A percentile compares a stretch with the other conserved stretches of the same genome.
Evolutionary conservation across 805 yeast species (phyloP).

Genomic region (Candida pini): DNA sequence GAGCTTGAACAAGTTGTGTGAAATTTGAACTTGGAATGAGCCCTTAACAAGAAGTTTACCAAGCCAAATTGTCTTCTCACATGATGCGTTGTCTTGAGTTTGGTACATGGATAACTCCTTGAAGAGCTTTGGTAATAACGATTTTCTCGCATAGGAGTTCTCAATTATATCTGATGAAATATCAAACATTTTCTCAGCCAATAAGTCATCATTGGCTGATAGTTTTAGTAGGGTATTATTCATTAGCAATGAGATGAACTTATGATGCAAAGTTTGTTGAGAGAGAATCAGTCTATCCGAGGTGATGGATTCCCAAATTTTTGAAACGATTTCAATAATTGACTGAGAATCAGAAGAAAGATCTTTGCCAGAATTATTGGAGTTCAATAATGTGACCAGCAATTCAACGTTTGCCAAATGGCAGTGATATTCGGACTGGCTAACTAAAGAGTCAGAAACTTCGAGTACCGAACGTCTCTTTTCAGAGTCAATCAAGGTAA

Average conservation of each 20-base stretch:
- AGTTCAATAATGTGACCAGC: slow-evolving; percentile 5
- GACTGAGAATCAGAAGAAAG: slow-evolving; percentile 9
- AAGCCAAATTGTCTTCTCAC: slow-evolving; percentile 46
- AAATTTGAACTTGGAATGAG: slow-evolving; percentile 47
- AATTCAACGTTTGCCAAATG: slow-evolving; percentile 14
- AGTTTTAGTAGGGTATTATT: slow-evolving; percentile 34
- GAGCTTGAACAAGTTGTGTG: slow-evolving; percentile 49
- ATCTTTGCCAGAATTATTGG: slow-evolving; percentile 4
- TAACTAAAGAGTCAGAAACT: slow-evolving; percentile 8
- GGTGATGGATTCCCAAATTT: slow-evolving; percentile 55
- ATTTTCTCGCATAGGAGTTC: slow-evolving; percentile 57
- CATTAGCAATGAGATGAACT: slow-evolving; percentile 47
- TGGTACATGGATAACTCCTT: slow-evolving; percentile 41
- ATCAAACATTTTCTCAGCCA: slow-evolving; percentile 25
- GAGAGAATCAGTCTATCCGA: slow-evolving; percentile 57
- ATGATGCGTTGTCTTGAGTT: slow-evolving; percentile 21
- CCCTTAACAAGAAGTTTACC: slow-evolving; percentile 40
- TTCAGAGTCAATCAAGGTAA: slow-evolving; percentile 2
- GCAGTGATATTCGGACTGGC: slow-evolving; percentile 14
- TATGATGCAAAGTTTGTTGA: slow-evolving; percentile 59
- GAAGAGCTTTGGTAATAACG: slow-evolving; percentile 58
- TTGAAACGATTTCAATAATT: slow-evolving; percentile 31
- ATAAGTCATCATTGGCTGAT: slow-evolving; percentile 27
- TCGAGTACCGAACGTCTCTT: slow-evolving; percentile 7
- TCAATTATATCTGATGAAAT: slow-evolving; percentile 41